Conservation (phyloP, 176 grass and related monocot species). For the Carex littledalei region DNA sequence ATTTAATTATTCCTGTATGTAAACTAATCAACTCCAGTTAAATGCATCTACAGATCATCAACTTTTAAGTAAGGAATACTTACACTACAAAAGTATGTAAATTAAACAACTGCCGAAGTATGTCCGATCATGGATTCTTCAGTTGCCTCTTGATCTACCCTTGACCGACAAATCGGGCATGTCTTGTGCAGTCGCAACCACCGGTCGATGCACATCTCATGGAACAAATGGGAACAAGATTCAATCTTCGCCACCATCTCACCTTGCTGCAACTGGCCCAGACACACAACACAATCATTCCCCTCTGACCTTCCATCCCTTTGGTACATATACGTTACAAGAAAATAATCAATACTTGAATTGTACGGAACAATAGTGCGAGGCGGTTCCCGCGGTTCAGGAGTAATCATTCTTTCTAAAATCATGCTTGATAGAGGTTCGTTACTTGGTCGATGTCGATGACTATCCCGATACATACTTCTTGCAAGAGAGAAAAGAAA, state of each 20-base stretch:
- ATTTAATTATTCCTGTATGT: too few species aligned
- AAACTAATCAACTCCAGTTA: neutral
- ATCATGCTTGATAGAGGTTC: neutral
- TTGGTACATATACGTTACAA: neutral
- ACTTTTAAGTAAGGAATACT: neutral
- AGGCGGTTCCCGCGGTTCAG: neutral
- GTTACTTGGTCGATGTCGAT: neutral
- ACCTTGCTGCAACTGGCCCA: neutral
- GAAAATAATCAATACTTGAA: neutral
- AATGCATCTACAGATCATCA: neutral
- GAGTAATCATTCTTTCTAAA: neutral
- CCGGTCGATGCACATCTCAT: neutral
- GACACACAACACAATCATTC: neutral
- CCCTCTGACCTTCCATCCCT: neutral
- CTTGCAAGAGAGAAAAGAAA: neutral
- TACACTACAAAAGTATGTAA: neutral
- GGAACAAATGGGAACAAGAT: neutral
- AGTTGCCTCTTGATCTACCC: neutral
- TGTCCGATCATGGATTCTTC: neutral
- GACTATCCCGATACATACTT: neutral
- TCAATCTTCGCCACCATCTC: neutral
- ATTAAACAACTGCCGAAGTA: neutral
- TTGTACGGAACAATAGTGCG: neutral
- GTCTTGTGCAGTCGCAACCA: conserved; percentile 4
- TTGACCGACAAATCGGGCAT: neutral